These are phyloP conservation scores for Xylaria hypoxylon DNA, from an alignment of 2,329 filamentous ascomycete species.

Conservation along the genomic window DNA sequence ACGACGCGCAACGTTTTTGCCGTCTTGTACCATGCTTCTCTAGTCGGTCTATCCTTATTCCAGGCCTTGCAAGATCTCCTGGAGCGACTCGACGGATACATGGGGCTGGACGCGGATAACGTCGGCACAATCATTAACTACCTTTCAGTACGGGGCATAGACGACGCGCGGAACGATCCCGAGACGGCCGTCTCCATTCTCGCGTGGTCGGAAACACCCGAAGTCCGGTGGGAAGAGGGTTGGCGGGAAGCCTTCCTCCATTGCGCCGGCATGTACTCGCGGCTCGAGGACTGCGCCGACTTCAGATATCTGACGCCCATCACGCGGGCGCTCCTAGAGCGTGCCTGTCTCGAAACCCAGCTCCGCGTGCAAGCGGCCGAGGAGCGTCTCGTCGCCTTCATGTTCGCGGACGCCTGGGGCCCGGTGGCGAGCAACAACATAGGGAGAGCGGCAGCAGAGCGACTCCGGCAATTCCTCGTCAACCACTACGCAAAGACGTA, in stretches of 20 bases:
- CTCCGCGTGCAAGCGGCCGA: slow-evolving; percentile 72
- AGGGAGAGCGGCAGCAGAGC: slow-evolving; percentile 67
- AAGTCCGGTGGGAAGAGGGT: slow-evolving; percentile 72
- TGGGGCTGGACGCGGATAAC: slow-evolving; percentile 67
- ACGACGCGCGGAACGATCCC: slow-evolving; percentile 72
- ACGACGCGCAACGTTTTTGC: slow-evolving; percentile 78
- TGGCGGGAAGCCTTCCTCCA: slow-evolving; percentile 77
- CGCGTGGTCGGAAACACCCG: slow-evolving; percentile 72
- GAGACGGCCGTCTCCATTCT: slow-evolving; percentile 71
- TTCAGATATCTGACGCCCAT: slow-evolving; percentile 70
- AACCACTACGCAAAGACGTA: slow-evolving; percentile 67
- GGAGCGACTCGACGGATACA: slow-evolving; percentile 68
- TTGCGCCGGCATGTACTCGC: slow-evolving; percentile 71
- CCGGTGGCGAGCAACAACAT: slow-evolving; percentile 51
- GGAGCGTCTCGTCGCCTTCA: slow-evolving; percentile 69
- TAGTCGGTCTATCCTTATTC: slow-evolving; percentile 72
- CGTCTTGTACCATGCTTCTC: slow-evolving; percentile 70
- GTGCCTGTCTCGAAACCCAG: slow-evolving; percentile 70
- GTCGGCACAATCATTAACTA: slow-evolving; percentile 71
- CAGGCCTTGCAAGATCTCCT: slow-evolving; percentile 73
- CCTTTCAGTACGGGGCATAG: slow-evolving; percentile 67
- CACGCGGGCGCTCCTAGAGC: slow-evolving; percentile 71
- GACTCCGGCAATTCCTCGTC: slow-evolving; percentile 70
- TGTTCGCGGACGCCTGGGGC: slow-evolving; percentile 71
- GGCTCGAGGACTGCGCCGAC: slow-evolving; percentile 65